These are phyloP conservation scores for Escallonia herrerae DNA, from an alignment of 129 eudicot genomes.

Conservation along the genomic window DNA sequence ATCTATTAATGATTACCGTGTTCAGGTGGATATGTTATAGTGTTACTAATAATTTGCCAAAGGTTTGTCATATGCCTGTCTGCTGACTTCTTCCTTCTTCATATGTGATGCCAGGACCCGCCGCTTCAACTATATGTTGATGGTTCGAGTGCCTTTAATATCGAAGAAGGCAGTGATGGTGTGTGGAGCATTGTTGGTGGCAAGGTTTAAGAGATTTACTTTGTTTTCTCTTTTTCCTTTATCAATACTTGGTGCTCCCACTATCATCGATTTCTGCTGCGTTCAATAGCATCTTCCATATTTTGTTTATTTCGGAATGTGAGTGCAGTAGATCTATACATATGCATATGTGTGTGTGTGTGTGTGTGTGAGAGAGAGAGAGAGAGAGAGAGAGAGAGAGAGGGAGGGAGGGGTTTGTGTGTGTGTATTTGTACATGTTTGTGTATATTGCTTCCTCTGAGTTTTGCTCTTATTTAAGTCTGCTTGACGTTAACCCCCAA, in stretches of 20 bases:
- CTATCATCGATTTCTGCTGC: neutral
- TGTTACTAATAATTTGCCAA: constrained; percentile 6
- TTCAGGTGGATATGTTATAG: constrained; percentile 40
- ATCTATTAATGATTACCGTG: constrained; percentile 33
- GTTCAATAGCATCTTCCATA: neutral
- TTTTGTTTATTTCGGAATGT: no score
- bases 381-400: no score
- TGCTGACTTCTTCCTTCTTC: neutral
- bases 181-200: constrained; percentile 91
- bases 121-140: constrained; percentile 59
- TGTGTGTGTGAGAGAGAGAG: no score
- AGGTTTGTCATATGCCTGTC: neutral
- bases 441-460: no score
- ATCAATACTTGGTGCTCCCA: neutral
- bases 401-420: no score
- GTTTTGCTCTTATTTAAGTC: no score
- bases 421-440: no score
- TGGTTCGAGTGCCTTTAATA: constrained; percentile 46
- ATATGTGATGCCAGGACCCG: constrained; percentile 46
- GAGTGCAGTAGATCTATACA: no score
- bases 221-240: neutral
- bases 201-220: constrained; percentile 38
- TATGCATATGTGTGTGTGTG: no score
- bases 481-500: no score
- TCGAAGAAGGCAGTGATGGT: constrained; percentile 75